Conservation (phyloP, 1,284 basidiomycete species). For the Inonotus hispidus region DNA sequence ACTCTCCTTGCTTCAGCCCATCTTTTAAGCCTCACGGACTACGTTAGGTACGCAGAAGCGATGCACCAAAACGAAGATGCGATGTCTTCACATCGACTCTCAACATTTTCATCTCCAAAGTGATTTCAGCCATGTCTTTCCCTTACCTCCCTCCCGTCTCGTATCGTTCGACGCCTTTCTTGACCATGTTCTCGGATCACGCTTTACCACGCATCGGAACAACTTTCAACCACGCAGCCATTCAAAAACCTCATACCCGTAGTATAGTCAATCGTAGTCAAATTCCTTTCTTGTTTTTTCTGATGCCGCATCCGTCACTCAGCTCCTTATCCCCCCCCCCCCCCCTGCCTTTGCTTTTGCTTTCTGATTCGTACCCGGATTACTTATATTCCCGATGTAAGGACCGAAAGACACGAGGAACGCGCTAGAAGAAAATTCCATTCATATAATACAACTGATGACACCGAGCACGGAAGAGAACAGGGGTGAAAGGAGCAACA, state of each 20-base stretch:
- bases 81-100: constrained; percentile 64
- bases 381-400: not conserved
- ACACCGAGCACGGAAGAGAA: too few relatives aligned
- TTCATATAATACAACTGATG: too few relatives aligned
- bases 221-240: not conserved
- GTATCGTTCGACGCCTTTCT: not conserved
- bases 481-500: too few relatives aligned
- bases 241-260: not conserved
- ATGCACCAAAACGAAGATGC: constrained; percentile 83
- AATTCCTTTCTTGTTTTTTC: not conserved
- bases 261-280: not conserved
- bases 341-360: too few relatives aligned
- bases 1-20: constrained; percentile 17
- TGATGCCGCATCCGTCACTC: too few relatives aligned
- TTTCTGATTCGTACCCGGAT: too few relatives aligned
- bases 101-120: constrained; percentile 8
- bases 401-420: not conserved
- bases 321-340: too few relatives aligned
- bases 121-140: not conserved
- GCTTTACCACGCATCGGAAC: not conserved
- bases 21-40: not conserved
- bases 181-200: not conserved
- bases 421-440: not conserved
- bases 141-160: not conserved
- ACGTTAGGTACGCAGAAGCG: constrained; percentile 75